Evolutionary conservation across 441 rosid species (phyloP), one percentile per base, ranked within the genome.

Genomic region (Breynia disticha): DNA sequence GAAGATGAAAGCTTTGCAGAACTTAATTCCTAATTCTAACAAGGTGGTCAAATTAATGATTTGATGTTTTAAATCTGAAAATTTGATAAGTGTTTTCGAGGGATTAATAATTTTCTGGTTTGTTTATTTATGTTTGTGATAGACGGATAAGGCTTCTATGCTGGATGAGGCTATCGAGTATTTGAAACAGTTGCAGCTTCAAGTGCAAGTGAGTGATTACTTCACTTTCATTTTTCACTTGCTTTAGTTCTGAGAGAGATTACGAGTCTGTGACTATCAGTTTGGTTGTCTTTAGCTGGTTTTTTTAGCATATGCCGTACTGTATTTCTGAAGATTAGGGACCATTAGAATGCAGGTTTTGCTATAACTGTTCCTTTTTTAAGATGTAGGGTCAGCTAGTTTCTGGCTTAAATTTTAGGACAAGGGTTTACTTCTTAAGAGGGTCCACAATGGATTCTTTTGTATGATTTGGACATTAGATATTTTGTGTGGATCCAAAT

Each of bases 1-100:
- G 80, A 91, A 83, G 74, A 80, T 87, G 98, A 91, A 82, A 70
- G 96, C 96, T 4, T 76, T 91, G 60, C 98, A 91, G 72, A 86
- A 81, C 56, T 65, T 87, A 50, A 80, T 91, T 55, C 98, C 98
- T 4, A 91, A 87, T 68, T 87, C 98, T 56, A 91, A 83, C 64
- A 91, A 91, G 89, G 98, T 91, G 53, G 32, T 0, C 6, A 6
- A 13, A 13, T 42, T 16, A 5, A 16, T n/a, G 1, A 12, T 17
- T 19, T 1, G 47, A 14, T 1, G n/a, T 24, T 15, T 6, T 63
- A 0, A 20, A 9, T 16, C 13, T 19, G 49, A 42, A 20, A 41
- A 39, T 13, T 54, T 20, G 1, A 55, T 14, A 28, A 20, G 16
- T 16, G 20, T 16, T 60, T 22, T 49, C 13, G 38, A 24, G 18